Evolutionary conservation across 805 yeast genomes (phyloP).

Genomic region (Lipomyces japonicus): DNA sequence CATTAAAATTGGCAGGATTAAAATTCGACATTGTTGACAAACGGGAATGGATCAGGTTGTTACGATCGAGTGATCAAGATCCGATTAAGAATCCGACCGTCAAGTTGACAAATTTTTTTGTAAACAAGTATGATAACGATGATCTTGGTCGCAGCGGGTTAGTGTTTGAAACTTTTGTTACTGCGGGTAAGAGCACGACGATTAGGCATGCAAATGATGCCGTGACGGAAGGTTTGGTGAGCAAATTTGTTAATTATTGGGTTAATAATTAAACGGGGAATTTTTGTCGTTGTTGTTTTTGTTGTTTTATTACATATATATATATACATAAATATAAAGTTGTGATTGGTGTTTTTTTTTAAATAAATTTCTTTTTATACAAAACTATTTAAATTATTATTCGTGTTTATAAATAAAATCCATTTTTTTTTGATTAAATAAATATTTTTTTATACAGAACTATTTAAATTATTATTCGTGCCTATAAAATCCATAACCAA

Average conservation of each 20-base stretch:
- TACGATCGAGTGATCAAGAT: conserved; percentile 14
- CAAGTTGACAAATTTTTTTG: conserved; percentile 13
- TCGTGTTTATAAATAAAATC: too few species aligned
- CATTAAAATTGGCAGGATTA: conserved; percentile 10
- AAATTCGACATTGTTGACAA: conserved; percentile 7
- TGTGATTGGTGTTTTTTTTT: too few species aligned
- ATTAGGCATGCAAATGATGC: conserved; percentile 8
- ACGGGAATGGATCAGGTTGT: conserved; percentile 11
- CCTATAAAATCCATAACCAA: conserved; percentile 21
- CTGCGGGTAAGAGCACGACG: conserved; percentile 3
- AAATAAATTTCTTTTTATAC: too few species aligned
- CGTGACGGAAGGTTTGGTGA: conserved; percentile 10
- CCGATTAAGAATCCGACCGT: conserved; percentile 22
- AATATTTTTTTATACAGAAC: too few species aligned
- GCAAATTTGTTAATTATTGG: conserved; percentile 13
- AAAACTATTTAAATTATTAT: too few species aligned
- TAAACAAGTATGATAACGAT: conserved; percentile 16
- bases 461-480: too few species aligned
- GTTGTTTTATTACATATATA: too few species aligned
- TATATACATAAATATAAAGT: too few species aligned
- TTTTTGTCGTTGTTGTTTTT: too few species aligned
- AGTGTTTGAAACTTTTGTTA: conserved; percentile 5
- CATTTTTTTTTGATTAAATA: too few species aligned
- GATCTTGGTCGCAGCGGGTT: conserved; percentile 14
- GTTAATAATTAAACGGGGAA: background rate